Evolutionary conservation across 805 yeast genomes (phyloP).

Genomic region (Torulaspora franciscae): DNA sequence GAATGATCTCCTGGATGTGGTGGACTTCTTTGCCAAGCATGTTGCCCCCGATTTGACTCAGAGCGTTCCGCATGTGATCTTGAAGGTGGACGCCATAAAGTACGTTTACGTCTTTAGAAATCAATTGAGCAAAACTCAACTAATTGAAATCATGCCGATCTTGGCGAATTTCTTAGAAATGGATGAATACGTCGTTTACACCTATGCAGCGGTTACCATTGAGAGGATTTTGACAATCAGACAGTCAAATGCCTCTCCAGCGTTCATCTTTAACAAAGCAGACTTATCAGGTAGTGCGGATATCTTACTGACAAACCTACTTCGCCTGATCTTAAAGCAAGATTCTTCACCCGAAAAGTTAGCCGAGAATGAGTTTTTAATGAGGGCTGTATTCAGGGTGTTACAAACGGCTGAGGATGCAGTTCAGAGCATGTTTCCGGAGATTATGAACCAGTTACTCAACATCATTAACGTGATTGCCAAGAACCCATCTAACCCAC

Average conservation of each 20-base stretch:
- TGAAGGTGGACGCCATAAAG: constrained; percentile 88
- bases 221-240: constrained; percentile 83
- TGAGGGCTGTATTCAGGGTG: constrained; percentile 84
- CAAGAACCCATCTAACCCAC: constrained; percentile 92
- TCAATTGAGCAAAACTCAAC: constrained; percentile 82
- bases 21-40: constrained; percentile 73
- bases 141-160: constrained; percentile 72
- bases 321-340: constrained; percentile 57
- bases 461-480: constrained; percentile 65
- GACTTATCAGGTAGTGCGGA: constrained; percentile 66
- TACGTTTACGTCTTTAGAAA: constrained; percentile 86
- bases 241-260: constrained; percentile 44
- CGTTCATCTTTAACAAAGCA: constrained; percentile 59
- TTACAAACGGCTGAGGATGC: constrained; percentile 66
- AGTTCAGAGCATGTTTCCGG: constrained; percentile 43
- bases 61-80: constrained; percentile 59
- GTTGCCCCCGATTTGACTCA: constrained; percentile 78
- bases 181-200: constrained; percentile 73
- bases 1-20: constrained; percentile 78
- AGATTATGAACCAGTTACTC: constrained; percentile 58
- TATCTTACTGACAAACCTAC: constrained; percentile 59
- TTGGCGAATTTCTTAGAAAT: constrained; percentile 65
- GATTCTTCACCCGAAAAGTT: constrained; percentile 76
- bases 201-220: constrained; percentile 89
- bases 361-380: constrained; percentile 90